phyloP scores from a whole-genome alignment of 2,329 filamentous ascomycete species.

The Diaporthe aspalathi region DNA sequence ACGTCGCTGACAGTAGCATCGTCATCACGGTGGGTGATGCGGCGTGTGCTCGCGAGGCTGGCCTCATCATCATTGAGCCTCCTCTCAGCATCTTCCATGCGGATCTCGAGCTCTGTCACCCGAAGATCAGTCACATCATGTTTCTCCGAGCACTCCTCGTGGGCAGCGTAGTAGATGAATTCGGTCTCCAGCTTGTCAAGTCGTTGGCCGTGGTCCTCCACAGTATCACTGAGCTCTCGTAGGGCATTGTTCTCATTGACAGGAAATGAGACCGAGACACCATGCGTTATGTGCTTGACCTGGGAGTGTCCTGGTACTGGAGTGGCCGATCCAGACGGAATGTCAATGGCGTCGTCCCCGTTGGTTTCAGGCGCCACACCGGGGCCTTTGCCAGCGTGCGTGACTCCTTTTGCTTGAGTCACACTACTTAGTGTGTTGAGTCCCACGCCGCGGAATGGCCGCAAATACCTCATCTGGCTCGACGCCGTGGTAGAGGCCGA shows the following conservation, averaged over 20 bases:
- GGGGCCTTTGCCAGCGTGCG: constrained; percentile 45
- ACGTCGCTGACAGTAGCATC: constrained; percentile 59
- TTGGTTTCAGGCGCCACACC: constrained; percentile 39
- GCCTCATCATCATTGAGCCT: constrained; percentile 59
- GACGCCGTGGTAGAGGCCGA: constrained; percentile 65
- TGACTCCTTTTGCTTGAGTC: constrained; percentile 46
- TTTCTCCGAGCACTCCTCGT: constrained; percentile 76
- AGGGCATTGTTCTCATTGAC: constrained; percentile 49
- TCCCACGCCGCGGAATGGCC: constrained; percentile 67
- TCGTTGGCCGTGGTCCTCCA: constrained; percentile 71
- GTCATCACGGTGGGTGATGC: constrained; percentile 52
- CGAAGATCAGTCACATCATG: constrained; percentile 75
- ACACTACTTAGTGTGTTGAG: constrained; percentile 63
- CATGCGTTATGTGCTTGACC: not conserved
- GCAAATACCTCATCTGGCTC: constrained; percentile 61
- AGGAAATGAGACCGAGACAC: constrained; percentile 27
- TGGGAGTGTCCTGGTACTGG: constrained; percentile 12
- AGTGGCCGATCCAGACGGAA: constrained; percentile 29
- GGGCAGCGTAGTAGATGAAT: constrained; percentile 74
- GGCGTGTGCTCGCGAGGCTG: constrained; percentile 52
- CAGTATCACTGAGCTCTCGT: constrained; percentile 61
- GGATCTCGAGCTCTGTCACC: constrained; percentile 75
- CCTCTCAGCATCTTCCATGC: constrained; percentile 70
- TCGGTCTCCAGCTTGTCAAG: constrained; percentile 76
- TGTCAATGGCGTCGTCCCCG: constrained; percentile 30